A percentile compares a stretch with the other conserved stretches of the same genome.
These are phyloP conservation scores for Pseudogymnoascus sp. DNA, from an alignment of 2,329 filamentous ascomycete species.

Conservation along the genomic window DNA sequence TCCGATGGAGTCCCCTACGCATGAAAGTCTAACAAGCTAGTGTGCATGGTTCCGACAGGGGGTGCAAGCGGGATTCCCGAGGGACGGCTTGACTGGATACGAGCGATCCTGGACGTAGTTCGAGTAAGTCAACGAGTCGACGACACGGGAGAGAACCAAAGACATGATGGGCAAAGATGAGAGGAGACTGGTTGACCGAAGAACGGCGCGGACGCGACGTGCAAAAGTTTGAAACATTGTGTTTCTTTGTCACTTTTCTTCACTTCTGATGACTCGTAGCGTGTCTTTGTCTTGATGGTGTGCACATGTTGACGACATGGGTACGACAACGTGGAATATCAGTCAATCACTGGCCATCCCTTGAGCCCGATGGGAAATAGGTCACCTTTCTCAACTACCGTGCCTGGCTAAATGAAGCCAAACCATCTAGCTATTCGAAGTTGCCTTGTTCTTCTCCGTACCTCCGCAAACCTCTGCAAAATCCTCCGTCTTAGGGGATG, in stretches of 20 bases:
- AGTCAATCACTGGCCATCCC: neutral
- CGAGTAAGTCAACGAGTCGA: neutral
- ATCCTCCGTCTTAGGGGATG: neutral
- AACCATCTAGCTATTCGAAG: neutral
- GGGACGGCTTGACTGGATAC: conserved; percentile 2
- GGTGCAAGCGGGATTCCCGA: neutral
- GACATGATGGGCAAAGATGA: neutral
- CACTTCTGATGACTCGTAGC: conserved; percentile 1
- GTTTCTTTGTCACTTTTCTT: conserved; percentile 6
- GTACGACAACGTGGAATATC: neutral
- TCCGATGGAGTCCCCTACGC: conserved; percentile 7
- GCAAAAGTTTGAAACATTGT: conserved; percentile 2
- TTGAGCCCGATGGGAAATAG: neutral
- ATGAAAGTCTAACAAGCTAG: conserved; percentile 7
- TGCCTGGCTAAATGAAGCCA: neutral
- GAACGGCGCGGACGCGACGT: neutral
- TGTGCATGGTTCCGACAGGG: conserved; percentile 1
- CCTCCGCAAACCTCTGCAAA: neutral
- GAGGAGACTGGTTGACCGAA: neutral
- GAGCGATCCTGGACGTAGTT: neutral
- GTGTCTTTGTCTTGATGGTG: neutral
- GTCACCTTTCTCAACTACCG: neutral
- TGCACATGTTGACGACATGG: conserved; percentile 3
- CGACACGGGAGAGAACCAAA: conserved; percentile 2
- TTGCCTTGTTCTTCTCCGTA: neutral